These are phyloP conservation scores for Corymbia maculata DNA, from an alignment of 345 rosid genomes.

Conservation along the genomic window DNA sequence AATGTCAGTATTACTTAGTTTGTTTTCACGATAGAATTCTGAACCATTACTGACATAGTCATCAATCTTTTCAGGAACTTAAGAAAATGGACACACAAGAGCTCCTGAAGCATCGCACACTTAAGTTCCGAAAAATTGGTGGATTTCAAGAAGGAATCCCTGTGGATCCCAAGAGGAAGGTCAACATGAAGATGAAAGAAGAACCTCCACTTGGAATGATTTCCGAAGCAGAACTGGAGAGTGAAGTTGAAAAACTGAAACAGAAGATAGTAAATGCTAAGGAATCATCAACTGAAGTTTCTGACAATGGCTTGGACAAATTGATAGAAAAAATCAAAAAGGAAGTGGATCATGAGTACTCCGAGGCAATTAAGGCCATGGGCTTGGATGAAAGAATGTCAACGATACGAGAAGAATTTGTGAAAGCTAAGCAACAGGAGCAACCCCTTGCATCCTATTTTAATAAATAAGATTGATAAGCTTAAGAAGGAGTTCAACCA, in stretches of 20 bases:
- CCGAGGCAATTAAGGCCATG: constrained; percentile 49
- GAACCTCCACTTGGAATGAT: constrained; percentile 17
- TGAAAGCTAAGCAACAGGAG: constrained; percentile 36
- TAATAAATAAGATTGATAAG: constrained; percentile 50
- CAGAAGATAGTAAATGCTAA: constrained; percentile 55
- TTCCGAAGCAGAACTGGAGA: constrained; percentile 41
- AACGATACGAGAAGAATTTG: constrained; percentile 37
- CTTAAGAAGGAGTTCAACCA: constrained; percentile 50
- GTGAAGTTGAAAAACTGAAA: constrained; percentile 61
- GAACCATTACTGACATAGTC: neutral
- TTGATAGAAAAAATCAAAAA: constrained; percentile 61
- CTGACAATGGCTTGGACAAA: constrained; percentile 38
- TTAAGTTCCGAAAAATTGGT: constrained; percentile 82
- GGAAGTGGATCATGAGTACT: constrained; percentile 68
- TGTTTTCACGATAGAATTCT: neutral
- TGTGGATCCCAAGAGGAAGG: constrained; percentile 49
- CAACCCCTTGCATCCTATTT: constrained; percentile 50
- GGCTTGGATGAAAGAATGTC: constrained; percentile 48
- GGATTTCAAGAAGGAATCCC: constrained; percentile 57
- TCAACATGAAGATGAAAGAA: constrained; percentile 71
- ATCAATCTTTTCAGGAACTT: constrained; percentile 50
- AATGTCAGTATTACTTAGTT: constrained; percentile 37
- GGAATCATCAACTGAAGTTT: constrained; percentile 46
- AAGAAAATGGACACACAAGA: constrained; percentile 49
- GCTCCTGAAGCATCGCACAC: constrained; percentile 62